These are phyloP conservation scores for Stipa capillata DNA, from an alignment of 176 grass and related monocot species.

Conservation along the genomic window DNA sequence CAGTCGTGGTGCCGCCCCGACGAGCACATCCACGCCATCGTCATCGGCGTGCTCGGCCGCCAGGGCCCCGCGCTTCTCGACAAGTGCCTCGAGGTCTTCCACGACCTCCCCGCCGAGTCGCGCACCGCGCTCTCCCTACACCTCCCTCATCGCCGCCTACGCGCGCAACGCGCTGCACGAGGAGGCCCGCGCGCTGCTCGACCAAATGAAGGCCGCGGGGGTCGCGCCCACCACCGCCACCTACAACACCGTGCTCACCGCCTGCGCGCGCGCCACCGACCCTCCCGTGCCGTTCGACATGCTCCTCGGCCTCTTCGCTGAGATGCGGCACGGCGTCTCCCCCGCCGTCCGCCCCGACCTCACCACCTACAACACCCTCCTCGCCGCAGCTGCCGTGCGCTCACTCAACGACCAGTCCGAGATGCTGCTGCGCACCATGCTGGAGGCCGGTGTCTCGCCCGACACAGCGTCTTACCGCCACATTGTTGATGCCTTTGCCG, in stretches of 20 bases:
- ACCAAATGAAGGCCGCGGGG: slow-evolving; percentile 66
- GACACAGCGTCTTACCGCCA: slow-evolving; percentile 56
- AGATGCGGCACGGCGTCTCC: slow-evolving; percentile 85
- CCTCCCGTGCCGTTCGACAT: slow-evolving; percentile 61
- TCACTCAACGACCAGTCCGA: slow-evolving; percentile 72
- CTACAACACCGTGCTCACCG: slow-evolving; percentile 81
- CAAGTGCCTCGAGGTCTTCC: slow-evolving; percentile 65
- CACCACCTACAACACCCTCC: slow-evolving; percentile 92
- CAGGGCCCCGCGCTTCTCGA: slow-evolving; percentile 76
- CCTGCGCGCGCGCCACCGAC: slow-evolving; percentile 71
- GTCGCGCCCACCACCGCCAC: slow-evolving; percentile 73
- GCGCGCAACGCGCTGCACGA: slow-evolving; percentile 76
- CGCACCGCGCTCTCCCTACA: slow-evolving; percentile 93
- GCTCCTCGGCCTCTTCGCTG: slow-evolving; percentile 78
- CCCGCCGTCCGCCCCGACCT: slow-evolving; percentile 67
- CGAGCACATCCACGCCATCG: slow-evolving; percentile 93
- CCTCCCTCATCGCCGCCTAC: slow-evolving; percentile 87
- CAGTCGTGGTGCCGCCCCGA: slow-evolving; percentile 96
- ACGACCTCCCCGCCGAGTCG: slow-evolving; percentile 37
- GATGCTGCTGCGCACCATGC: slow-evolving; percentile 85
- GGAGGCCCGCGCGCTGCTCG: slow-evolving; percentile 52
- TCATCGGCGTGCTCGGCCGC: slow-evolving; percentile 84
- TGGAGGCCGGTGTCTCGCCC: slow-evolving; percentile 65
- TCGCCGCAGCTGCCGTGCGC: slow-evolving; percentile 50
- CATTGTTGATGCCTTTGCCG: slow-evolving; percentile 64